Evolutionary conservation across 495 filamentous ascomycete species (phyloP), one percentile per base, ranked within the genome.

Genomic region (Annulohypoxylon moriforme): DNA sequence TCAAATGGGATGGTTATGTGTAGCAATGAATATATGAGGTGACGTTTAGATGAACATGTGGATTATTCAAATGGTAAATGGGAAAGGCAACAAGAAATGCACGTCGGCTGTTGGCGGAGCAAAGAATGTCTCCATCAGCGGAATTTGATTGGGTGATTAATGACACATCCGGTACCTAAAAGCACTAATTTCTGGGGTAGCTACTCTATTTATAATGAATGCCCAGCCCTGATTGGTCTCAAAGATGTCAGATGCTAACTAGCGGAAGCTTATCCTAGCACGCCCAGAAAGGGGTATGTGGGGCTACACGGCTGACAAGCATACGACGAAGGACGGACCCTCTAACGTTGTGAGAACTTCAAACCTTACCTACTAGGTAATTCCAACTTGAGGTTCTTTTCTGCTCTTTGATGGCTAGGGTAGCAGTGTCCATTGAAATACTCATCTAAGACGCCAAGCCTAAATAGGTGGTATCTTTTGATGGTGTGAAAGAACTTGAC

Each of bases 251-350:
- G 34, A 58, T 46, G n/a, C 33, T 68, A 72, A 60, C 53, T 18
- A 18, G 46, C 69, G 64, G 69, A 68, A 72, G 64, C 59, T 67
- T 63, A 64, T 42, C 52, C 60, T 60, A 64, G 56, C 24, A 22
- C 18, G 55, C 33, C 40, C 34, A 53, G 49, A 71, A 72, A 63
- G 69, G 58, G 69, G 63, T 36, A 40, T n/a, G 52, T 67, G 63
- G 69, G 49, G 63, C 56, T 50, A 33, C 29, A 58, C 50, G 33
- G 50, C 59, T 69, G 88, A 78, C 49, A 53, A 9, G 49, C 31
- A 44, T 18, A 25, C 50, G 25, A 31, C 11, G 13, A 53, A 31
- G 18, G 20, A 49, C 10, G n/a, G 14, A 40, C 13, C 4, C 4
- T 40, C 14, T 13, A 14, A n/a, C 14, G 36, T 40, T 5, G 36